phyloP scores from a whole-genome alignment of 2,329 filamentous ascomycete species.

The Fusarium incarnatum region DNA sequence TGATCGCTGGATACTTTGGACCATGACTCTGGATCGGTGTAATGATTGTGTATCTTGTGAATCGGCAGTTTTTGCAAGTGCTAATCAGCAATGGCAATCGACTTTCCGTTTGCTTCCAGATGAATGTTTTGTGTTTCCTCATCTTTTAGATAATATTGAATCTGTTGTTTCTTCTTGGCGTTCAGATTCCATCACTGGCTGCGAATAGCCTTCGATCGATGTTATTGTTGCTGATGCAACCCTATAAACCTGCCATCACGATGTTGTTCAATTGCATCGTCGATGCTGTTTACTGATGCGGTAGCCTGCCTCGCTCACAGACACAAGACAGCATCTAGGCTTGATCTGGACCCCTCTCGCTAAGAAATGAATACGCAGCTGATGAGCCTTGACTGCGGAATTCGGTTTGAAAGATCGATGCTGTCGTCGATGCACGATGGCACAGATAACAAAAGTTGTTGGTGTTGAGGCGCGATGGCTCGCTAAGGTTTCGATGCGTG shows the following conservation, averaged over 20 bases:
- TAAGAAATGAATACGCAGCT: not conserved
- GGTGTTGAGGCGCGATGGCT: constrained; percentile 39
- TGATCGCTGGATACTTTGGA: constrained; percentile 23
- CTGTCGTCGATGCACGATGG: constrained; percentile 23
- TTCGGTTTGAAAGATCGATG: constrained; percentile 18
- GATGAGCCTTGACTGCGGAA: constrained; percentile 2
- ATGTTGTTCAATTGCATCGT: constrained; percentile 3
- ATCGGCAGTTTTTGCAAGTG: constrained; percentile 6
- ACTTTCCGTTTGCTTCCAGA: not conserved
- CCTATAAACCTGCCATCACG: not conserved
- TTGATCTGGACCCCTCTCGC: constrained; percentile 1
- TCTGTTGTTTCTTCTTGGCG: constrained; percentile 12
- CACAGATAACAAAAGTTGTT: constrained; percentile 7
- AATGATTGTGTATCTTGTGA: constrained; percentile 11
- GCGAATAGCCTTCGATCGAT: constrained; percentile 10
- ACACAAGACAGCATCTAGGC: not conserved
- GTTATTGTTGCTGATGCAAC: constrained; percentile 6
- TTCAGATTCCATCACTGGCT: not conserved
- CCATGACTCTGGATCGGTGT: constrained; percentile 27
- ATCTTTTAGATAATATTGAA: not conserved
- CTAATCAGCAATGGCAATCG: not conserved
- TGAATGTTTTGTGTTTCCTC: not conserved
- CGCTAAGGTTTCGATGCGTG: constrained; percentile 29
- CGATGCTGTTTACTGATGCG: not conserved
- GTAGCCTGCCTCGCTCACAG: not conserved